These are phyloP conservation scores for Diaporthe longicolla DNA, from an alignment of 2,329 filamentous ascomycete genomes.

Conservation along the genomic window DNA sequence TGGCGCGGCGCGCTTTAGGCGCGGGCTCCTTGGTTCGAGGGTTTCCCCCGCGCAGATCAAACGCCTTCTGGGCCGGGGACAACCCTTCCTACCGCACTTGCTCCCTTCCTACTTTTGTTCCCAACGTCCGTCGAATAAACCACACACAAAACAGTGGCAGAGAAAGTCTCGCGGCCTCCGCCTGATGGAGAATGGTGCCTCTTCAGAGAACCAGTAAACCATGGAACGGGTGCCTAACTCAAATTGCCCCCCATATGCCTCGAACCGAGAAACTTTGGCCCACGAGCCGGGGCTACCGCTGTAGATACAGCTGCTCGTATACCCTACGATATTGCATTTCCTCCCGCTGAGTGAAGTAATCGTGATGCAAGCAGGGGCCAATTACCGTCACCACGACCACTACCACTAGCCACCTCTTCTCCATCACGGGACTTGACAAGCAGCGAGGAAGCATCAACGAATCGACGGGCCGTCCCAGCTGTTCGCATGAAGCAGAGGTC, in stretches of 20 bases:
- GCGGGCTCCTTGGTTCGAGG: neutral
- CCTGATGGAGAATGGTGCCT: slow-evolving; percentile 2
- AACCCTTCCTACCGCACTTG: neutral
- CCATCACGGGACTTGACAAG: slow-evolving; percentile 1
- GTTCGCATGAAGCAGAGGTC: slow-evolving; percentile 4
- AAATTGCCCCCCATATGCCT: neutral
- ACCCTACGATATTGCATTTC: neutral
- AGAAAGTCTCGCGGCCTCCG: neutral
- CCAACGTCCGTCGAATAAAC: neutral
- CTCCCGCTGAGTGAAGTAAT: slow-evolving; percentile 2
- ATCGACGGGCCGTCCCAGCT: slow-evolving; percentile 26
- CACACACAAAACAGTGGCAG: neutral
- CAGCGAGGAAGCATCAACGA: neutral
- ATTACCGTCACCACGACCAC: neutral
- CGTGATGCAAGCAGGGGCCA: neutral
- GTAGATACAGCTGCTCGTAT: neutral
- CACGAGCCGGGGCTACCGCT: slow-evolving; percentile 18
- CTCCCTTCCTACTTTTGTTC: neutral
- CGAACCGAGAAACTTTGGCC: neutral
- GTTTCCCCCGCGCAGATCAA: slow-evolving; percentile 26
- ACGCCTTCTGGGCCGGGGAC: slow-evolving; percentile 3
- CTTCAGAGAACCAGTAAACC: neutral
- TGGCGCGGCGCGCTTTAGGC: neutral
- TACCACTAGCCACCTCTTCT: neutral
- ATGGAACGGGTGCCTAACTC: neutral